A percentile compares a stretch with the other conserved stretches of the same genome.
phyloP scores from a whole-genome alignment of 805 yeast genomes.

The Spathaspora arborariae region DNA sequence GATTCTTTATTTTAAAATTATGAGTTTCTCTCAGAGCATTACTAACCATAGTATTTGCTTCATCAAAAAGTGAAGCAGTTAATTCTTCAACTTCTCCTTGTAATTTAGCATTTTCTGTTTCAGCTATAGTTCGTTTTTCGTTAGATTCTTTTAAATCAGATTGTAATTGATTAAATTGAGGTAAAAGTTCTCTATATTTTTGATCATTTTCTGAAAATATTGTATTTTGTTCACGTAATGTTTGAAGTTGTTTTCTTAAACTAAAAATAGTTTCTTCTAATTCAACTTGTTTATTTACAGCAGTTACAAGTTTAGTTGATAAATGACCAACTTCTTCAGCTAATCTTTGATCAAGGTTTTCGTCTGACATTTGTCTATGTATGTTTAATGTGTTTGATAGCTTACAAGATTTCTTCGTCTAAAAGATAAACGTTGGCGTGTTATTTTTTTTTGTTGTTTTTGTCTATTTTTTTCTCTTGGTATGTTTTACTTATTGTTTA shows the following conservation, averaged over 20 bases:
- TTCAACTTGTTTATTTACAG: constrained; percentile 53
- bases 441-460: neutral
- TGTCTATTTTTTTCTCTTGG: neutral
- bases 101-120: constrained; percentile 54
- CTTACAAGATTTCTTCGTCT: neutral
- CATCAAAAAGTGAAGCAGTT: constrained; percentile 71
- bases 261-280: constrained; percentile 47
- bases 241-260: constrained; percentile 34
- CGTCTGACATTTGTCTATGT: constrained; percentile 10
- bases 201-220: constrained; percentile 16
- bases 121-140: constrained; percentile 43
- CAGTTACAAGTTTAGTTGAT: constrained; percentile 58
- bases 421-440: neutral
- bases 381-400: neutral
- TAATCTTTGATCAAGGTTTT: constrained; percentile 35
- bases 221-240: constrained; percentile 20
- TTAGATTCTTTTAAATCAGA: constrained; percentile 17
- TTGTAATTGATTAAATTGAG: constrained; percentile 29
- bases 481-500: neutral
- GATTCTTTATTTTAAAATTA: constrained; percentile 55
- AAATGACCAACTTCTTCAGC: constrained; percentile 53
- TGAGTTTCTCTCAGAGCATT: constrained; percentile 69
- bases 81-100: constrained; percentile 77
- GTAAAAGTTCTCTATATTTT: constrained; percentile 24
- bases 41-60: constrained; percentile 82